A percentile compares a stretch with the other conserved stretches of the same genome.
phyloP scores from a whole-genome alignment of 2,329 filamentous ascomycete species.

The Lomentospora prolificans region DNA sequence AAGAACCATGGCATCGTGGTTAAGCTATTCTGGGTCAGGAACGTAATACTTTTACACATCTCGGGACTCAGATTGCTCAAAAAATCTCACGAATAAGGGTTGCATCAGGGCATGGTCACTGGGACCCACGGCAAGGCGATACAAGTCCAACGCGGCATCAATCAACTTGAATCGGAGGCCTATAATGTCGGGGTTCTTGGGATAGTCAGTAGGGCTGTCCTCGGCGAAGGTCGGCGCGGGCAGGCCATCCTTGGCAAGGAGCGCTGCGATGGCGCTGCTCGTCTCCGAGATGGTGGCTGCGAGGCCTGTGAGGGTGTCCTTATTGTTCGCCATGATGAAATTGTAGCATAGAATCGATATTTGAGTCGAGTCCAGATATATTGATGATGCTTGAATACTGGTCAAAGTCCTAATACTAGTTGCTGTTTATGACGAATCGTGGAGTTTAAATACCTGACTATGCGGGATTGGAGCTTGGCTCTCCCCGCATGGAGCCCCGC shows the following conservation, averaged over 20 bases:
- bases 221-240: background rate
- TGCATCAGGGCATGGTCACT: background rate
- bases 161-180: background rate
- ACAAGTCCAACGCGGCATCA: background rate
- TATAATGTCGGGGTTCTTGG: background rate
- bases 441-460: too few species aligned
- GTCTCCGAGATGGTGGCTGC: slow-evolving; percentile 1
- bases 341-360: too few species aligned
- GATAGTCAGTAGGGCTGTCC: background rate
- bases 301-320: background rate
- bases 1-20: slow-evolving; percentile 2
- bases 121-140: background rate
- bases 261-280: background rate
- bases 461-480: too few species aligned
- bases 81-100: background rate
- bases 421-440: too few species aligned
- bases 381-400: too few species aligned
- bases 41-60: background rate
- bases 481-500: too few species aligned
- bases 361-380: too few species aligned
- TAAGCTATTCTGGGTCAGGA: background rate
- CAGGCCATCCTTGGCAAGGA: background rate
- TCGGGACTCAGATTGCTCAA: too few species aligned
- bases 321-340: background rate
- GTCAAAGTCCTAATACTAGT: too few species aligned